Evolutionary conservation across 2,329 filamentous ascomycete genomes (phyloP), one percentile per base, ranked within the genome.

Genomic region (Paradendryphiella salina): DNA sequence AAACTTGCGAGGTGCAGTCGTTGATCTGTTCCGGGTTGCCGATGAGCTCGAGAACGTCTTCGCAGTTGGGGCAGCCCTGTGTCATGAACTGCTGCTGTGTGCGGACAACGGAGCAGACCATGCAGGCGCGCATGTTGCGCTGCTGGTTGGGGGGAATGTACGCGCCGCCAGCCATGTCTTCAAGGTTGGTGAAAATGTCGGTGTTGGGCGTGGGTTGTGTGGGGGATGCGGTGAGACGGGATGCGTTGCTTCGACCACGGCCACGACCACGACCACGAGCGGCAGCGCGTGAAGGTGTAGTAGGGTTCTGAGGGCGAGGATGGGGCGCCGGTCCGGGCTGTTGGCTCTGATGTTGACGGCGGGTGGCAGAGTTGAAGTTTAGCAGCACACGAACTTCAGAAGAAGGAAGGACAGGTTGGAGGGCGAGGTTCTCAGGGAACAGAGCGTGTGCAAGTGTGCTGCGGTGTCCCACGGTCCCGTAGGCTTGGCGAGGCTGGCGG

Each of bases 71-170:
- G 72, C 94, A 99, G 62, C 94, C 94, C 70, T 89, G 82, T 66
- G 85, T 83, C 66, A 86, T 82, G 81, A 99, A 99, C 73, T 89
- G 87, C 61, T 81, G 81, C 68, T 87, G 85, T 54, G 89, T 87
- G 80, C 93, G 90, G 60, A 97, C 90, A 71, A 97, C 88, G 46
- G 90, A 93, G 84, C 94, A 99, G 64, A 97, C 90, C 91, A 99
- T 96, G 81, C 94, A 99, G 68, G 94, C 94, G 76, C 94, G 92
- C 63, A 96, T 83, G 73, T 89, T 86, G 76, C 92, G 89, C 78
- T 88, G 85, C 76, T 94, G 89, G 71, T 80, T 82, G 5, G 88
- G 82, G 13, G 88, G 77, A 56, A 91, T 86, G 73, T 85, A 91
- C 73, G 85, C 87, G 80, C 62, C 62, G 46, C 55, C 50, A 41